Evolutionary conservation across 2,329 filamentous ascomycete genomes (phyloP), one percentile per base, ranked within the genome.

Genomic region (Colletotrichum melonis): DNA sequence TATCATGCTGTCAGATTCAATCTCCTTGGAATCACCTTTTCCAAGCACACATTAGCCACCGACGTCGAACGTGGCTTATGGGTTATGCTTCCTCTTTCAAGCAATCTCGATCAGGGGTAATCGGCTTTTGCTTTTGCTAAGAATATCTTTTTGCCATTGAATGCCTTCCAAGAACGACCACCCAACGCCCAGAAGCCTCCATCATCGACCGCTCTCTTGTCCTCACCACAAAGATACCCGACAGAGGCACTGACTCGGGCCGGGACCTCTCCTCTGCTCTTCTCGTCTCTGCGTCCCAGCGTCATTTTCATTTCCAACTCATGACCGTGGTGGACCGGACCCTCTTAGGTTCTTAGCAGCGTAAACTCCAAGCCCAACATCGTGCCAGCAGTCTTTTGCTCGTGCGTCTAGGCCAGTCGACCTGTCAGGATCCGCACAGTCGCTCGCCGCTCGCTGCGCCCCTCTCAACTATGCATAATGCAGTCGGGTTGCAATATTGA

Each of bases 361-460:
- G 12, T 4, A 35, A 54, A 49, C 4, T 35, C 3, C 59, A 24
- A 16, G 46, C 24, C 32, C 12, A 26, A 56, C 19, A 46, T 60
- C 55, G 54, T 11, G 26, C 19, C 24, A 60, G 49, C 54, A 49
- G 24, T 35, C 54, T 55, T 32, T 64, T 26, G 54, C 54, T 69
- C 42, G 55, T 63, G 42, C 32, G 32, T 55, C 54, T 42, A 70
- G 59, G 22, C 26, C 28, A 55, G 66, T 30, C 32, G 30, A 49
- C 46, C 56, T 71, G 67, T 69, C 70, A 69, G 35, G n/a, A 57
- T 38, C 19, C 59, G 69, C n/a, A 12, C 32, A 42, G 54, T n/a
- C 7, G 22, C 52, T 69, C 42, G 42, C 8, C 19, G 19, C 38
- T 42, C 19, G 42, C 42, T 49, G 42, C 42, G 58, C 38, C 59